Conservation (phyloP, 257 asterid genomes). For the Salvia miltiorrhiza region DNA sequence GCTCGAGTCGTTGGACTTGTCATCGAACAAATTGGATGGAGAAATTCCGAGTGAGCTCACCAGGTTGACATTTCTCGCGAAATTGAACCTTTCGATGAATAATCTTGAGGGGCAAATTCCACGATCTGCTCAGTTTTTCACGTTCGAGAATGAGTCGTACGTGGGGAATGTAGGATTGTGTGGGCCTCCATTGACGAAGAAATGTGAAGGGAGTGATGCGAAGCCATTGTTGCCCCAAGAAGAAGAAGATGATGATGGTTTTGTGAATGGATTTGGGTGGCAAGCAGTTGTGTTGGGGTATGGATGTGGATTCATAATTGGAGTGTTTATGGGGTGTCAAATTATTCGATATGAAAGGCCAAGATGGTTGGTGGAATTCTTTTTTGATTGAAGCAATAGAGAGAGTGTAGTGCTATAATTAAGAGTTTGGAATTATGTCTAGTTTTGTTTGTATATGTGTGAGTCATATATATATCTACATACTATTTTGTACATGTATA, state of each 20-base stretch:
- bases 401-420: too few relatives aligned
- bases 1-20: slow-evolving; percentile 28
- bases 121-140: neutral
- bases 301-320: neutral
- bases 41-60: slow-evolving; percentile 7
- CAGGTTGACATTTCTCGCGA: slow-evolving; percentile 8
- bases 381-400: neutral
- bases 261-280: neutral
- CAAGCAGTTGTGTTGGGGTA: neutral
- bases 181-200: slow-evolving; percentile 17
- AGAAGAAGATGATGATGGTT: neutral
- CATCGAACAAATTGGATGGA: slow-evolving; percentile 15
- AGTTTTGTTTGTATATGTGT: too few relatives aligned
- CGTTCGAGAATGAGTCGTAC: slow-evolving; percentile 19
- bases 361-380: neutral
- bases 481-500: too few relatives aligned
- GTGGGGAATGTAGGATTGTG: slow-evolving; percentile 17
- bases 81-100: slow-evolving; percentile 16
- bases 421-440: too few relatives aligned
- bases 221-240: neutral
- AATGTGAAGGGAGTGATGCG: neutral
- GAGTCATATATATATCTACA: too few relatives aligned
- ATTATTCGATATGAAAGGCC: neutral
- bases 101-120: slow-evolving; percentile 16
- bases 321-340: neutral